These are phyloP conservation scores for Mucor sp. DNA, from an alignment of 371 early-diverging fungal species.

Conservation along the genomic window DNA sequence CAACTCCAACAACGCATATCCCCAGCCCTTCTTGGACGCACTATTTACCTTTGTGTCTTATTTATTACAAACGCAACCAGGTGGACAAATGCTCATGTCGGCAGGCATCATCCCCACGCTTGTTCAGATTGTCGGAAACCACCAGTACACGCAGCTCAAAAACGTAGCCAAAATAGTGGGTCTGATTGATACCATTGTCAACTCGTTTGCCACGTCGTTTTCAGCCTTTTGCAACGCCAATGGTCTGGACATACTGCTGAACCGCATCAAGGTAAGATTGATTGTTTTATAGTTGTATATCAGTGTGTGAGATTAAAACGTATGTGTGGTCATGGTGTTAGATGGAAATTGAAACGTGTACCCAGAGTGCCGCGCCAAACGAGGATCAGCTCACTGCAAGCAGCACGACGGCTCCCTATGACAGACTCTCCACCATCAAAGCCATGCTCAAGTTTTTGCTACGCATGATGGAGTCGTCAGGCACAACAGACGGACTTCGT, in stretches of 20 bases:
- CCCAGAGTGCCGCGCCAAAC: not conserved
- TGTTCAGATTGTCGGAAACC: slow-evolving; percentile 60
- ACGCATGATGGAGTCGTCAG: slow-evolving; percentile 91
- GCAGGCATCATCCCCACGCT: slow-evolving; percentile 88
- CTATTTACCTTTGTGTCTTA: slow-evolving; percentile 78
- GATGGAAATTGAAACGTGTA: slow-evolving; percentile 18
- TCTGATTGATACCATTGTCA: slow-evolving; percentile 81
- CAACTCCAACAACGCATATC: slow-evolving; percentile 53
- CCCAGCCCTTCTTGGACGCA: slow-evolving; percentile 83
- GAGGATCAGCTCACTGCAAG: not conserved
- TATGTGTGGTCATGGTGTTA: too few relatives aligned
- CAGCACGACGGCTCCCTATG: slow-evolving; percentile 44
- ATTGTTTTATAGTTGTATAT: too few relatives aligned
- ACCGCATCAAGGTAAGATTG: slow-evolving; percentile 71
- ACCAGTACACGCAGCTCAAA: slow-evolving; percentile 55
- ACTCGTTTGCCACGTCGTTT: slow-evolving; percentile 76
- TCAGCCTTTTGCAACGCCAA: slow-evolving; percentile 79
- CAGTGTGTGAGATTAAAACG: slow-evolving; percentile 14
- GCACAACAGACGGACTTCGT: slow-evolving; percentile 85
- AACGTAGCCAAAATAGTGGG: slow-evolving; percentile 72
- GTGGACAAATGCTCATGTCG: slow-evolving; percentile 89
- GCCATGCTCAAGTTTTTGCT: slow-evolving; percentile 90
- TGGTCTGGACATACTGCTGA: slow-evolving; percentile 79
- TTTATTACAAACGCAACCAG: slow-evolving; percentile 76
- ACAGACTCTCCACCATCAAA: slow-evolving; percentile 71